These are phyloP conservation scores for Skeletonema grethae DNA, from an alignment of 108 stramenopile genomes.

Conservation along the genomic window DNA sequence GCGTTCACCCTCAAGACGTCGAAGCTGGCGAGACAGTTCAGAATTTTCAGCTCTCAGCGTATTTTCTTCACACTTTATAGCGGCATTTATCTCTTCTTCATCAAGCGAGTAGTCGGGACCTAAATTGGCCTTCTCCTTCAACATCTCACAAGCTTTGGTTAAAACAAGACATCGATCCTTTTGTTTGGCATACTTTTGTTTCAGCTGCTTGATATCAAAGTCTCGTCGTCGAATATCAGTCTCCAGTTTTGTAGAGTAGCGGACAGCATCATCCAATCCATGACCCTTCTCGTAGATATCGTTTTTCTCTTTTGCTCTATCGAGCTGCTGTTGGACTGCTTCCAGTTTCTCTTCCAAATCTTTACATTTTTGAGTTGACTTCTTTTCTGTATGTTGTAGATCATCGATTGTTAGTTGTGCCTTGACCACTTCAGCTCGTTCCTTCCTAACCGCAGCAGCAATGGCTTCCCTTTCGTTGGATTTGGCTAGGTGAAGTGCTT, in stretches of 20 bases:
- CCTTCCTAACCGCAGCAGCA: conserved; percentile 20
- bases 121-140: conserved; percentile 68
- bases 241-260: conserved; percentile 68
- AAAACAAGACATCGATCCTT: conserved; percentile 42
- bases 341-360: conserved; percentile 47
- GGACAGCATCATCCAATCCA: conserved; percentile 65
- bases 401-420: conserved; percentile 13
- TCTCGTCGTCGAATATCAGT: conserved; percentile 67
- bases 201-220: conserved; percentile 57
- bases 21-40: conserved; percentile 66
- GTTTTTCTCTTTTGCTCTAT: conserved; percentile 55
- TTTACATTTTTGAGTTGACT: neutral
- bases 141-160: conserved; percentile 67
- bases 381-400: conserved; percentile 12
- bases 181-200: neutral
- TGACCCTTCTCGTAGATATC: conserved; percentile 72
- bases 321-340: conserved; percentile 50
- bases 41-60: conserved; percentile 30
- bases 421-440: conserved; percentile 13
- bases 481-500: conserved; percentile 33
- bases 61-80: conserved; percentile 31
- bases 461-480: conserved; percentile 22
- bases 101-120: conserved; percentile 55
- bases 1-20: conserved; percentile 68
- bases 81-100: conserved; percentile 56